phyloP scores from a whole-genome alignment of 75 land plant genomes.

The Pinus albicaulis region DNA sequence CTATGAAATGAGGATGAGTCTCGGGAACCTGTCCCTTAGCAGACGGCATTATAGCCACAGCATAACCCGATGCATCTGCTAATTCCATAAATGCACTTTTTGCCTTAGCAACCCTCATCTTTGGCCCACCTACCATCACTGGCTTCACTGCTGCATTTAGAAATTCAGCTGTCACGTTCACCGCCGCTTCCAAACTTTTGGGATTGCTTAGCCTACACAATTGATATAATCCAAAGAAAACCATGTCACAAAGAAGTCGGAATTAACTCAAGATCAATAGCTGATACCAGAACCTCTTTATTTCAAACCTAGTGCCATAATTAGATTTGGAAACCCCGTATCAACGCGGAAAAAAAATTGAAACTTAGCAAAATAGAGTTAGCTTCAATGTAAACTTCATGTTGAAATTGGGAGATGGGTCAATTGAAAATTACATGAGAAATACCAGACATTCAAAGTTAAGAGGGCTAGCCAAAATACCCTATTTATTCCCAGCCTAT shows the following conservation, averaged over 20 bases:
- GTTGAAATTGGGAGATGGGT: too few relatives aligned
- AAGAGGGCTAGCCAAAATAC: too few relatives aligned
- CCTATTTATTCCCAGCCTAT: too few relatives aligned
- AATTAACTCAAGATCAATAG: neutral
- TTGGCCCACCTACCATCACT: constrained; percentile 50
- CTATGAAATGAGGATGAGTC: constrained; percentile 42
- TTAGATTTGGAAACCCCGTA: too few relatives aligned
- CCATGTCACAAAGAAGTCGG: neutral
- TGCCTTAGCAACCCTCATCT: constrained; percentile 41
- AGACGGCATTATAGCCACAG: constrained; percentile 52
- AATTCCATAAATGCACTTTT: constrained; percentile 25
- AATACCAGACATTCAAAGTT: too few relatives aligned
- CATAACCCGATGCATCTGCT: constrained; percentile 46
- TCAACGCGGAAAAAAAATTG: too few relatives aligned
- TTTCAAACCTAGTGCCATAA: too few relatives aligned
- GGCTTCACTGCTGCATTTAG: constrained; percentile 47
- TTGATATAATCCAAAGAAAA: neutral
- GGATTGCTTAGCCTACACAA: constrained; percentile 28
- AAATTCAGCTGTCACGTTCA: constrained; percentile 35
- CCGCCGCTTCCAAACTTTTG: constrained; percentile 38
- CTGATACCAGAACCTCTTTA: too few relatives aligned
- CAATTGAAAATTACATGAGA: too few relatives aligned
- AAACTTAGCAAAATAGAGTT: too few relatives aligned
- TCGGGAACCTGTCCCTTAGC: constrained; percentile 44
- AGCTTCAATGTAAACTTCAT: too few relatives aligned